Base-by-base conservation (phyloP, 495 filamentous ascomycete genomes). In the Penicillium coprophilum region DNA sequence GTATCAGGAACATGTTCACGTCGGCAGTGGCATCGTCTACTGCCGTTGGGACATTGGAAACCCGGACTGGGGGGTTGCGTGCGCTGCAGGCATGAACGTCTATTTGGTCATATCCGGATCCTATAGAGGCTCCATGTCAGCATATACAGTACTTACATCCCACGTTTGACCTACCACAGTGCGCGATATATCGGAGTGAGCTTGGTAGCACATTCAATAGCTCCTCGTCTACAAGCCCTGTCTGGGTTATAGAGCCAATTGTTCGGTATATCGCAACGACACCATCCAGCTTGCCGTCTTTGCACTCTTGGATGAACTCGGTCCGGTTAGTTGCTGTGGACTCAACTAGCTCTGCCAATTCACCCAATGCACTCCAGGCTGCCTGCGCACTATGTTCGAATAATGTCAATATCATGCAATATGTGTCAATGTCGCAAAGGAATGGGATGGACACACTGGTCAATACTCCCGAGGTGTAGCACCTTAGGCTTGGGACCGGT, bases 1-100 rank as follows among this genome's bases (percentile, higher is more conserved):
- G 71, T 41, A 94, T 83, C 6, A 95, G 79, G 62, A 90, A 94
- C 63, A 94, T 80, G 62, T 80, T 86, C 19, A 83, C 77, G 65
- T 93, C 91, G 31, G 90, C 90, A 0, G 90, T 93, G 21, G 91
- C 85, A 61, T 91, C 89, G 62, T 93, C 84, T 36, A 91, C 88
- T 17, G 87, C 87, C 0, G 82, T 85, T 48, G 89, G 91, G n/a
- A 85, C 83, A 69, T 96, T 93, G 46, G 87, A 90, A 34, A 96
- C 87, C 19, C 74, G 78, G 55, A 96, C 82, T 4, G 74, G 71
- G 7, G 75, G 68, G 30, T 67, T 72, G 53, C 80, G 80, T 2
- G 77, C 76, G 15, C 81, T 87, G 77, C 89, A 92, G 32, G 85
- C 86, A 53, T 82, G 71, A 30, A 91, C 78, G 66, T 87, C 82